These are phyloP conservation scores for Candida coquimbonensis DNA, from an alignment of 805 yeast species.

Conservation along the genomic window DNA sequence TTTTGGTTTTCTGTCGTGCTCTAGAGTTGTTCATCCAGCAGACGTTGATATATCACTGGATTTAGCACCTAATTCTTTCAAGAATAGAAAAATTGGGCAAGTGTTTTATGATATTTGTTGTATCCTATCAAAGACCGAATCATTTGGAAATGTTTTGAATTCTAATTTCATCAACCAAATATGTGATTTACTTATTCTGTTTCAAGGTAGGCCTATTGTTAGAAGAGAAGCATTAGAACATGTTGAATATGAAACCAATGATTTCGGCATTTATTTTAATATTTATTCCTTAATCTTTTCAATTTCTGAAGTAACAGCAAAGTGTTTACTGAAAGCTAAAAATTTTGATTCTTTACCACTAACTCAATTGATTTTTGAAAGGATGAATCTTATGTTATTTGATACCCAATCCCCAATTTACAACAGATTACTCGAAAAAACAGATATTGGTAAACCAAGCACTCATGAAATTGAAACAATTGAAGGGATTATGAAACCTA, in stretches of 20 bases:
- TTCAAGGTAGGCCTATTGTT: constrained; percentile 73
- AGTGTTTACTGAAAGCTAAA: constrained; percentile 26
- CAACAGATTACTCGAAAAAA: neutral
- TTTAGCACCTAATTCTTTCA: constrained; percentile 29
- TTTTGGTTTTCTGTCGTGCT: constrained; percentile 53
- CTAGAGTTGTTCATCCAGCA: constrained; percentile 39
- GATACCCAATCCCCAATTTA: neutral
- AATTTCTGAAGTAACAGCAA: constrained; percentile 48
- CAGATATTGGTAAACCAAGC: constrained; percentile 8
- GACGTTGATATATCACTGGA: constrained; percentile 28
- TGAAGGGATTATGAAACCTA: constrained; percentile 21
- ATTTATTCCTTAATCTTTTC: constrained; percentile 57
- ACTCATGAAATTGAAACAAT: constrained; percentile 15
- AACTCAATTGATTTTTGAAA: constrained; percentile 7
- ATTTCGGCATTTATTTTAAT: constrained; percentile 35
- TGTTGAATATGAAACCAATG: constrained; percentile 85
- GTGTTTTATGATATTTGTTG: constrained; percentile 75
- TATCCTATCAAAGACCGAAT: constrained; percentile 61
- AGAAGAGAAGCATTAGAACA: constrained; percentile 72
- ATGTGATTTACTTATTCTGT: constrained; percentile 56
- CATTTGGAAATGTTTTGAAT: constrained; percentile 38
- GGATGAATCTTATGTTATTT: constrained; percentile 4
- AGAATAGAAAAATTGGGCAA: constrained; percentile 72
- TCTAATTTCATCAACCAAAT: constrained; percentile 47
- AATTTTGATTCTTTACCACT: neutral